These are phyloP conservation scores for Ophiostoma angusticollis DNA, from an alignment of 2,329 filamentous ascomycete species.

Conservation along the genomic window DNA sequence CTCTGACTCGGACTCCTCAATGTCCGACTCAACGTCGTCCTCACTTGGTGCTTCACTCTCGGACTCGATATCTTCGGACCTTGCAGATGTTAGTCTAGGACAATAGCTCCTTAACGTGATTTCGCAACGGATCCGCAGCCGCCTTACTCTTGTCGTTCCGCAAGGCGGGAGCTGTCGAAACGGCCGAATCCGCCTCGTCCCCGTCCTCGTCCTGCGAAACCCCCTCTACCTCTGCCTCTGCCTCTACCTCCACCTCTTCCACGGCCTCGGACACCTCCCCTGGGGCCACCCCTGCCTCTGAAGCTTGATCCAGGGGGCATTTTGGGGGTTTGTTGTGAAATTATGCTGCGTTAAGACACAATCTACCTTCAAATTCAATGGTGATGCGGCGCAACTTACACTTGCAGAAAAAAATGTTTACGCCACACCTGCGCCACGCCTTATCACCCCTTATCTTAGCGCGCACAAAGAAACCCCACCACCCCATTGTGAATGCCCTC, in stretches of 20 bases:
- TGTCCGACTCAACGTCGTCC: slow-evolving; percentile 15
- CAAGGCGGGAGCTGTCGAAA: slow-evolving; percentile 34
- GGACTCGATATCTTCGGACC: not conserved
- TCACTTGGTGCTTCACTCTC: slow-evolving; percentile 11
- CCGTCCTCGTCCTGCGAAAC: slow-evolving; percentile 13
- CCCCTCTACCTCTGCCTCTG: slow-evolving; percentile 18
- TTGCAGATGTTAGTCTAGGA: slow-evolving; percentile 1
- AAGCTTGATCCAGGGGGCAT: slow-evolving; percentile 26
- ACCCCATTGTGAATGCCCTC: slow-evolving; percentile 18
- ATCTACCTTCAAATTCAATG: slow-evolving; percentile 1
- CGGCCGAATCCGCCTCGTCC: slow-evolving; percentile 21
- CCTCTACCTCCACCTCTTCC: slow-evolving; percentile 17
- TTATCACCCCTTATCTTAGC: slow-evolving; percentile 39
- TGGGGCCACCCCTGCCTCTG: slow-evolving; percentile 19
- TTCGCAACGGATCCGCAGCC: too few relatives aligned
- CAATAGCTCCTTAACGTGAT: slow-evolving; percentile 26
- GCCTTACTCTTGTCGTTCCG: slow-evolving; percentile 32
- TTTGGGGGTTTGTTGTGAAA: not conserved
- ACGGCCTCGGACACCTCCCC: slow-evolving; percentile 19
- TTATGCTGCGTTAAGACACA: not conserved
- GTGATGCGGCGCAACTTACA: not conserved
- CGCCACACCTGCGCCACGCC: slow-evolving; percentile 10
- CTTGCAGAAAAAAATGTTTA: slow-evolving; percentile 4
- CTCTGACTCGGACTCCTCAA: slow-evolving; percentile 34
- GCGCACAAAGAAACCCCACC: slow-evolving; percentile 33